Evolutionary conservation across 371 early-diverging fungal species (phyloP), one percentile per base, ranked within the genome.

Genomic region (Rhizopus delemar): DNA sequence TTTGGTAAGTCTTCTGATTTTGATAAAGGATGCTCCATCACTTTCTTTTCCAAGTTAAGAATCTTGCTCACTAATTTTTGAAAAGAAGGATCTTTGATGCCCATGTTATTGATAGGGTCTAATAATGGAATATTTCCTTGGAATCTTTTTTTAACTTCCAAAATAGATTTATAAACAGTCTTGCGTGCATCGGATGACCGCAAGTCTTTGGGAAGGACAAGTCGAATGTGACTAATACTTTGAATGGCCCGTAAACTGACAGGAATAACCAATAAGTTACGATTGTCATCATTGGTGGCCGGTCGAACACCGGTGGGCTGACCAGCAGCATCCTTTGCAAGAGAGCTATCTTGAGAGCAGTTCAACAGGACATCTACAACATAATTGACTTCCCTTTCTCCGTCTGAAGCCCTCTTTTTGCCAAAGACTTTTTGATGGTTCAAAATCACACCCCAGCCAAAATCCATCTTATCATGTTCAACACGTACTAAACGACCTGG

Each of bases 361-460:
- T 90, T 81, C 49, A 96, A 65, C 13, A 96, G 69, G 1, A 95
- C 92, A 65, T 96, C 96, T 31, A 95, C 71, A 16, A 96, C 80
- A 63, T 88, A 92, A 28, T 75, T 80, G 1, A 78, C 75, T 11
- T 58, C 67, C 8, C 51, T 65, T 31, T 69, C 69, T 4, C 65
- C 71, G 5, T 61, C 69, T n/a, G 63, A 55, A 11, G 68, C 66
- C 22, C 68, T 74, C 13, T 73, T 78, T 29, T 60, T 63, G 22
- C 53, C 43, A 28, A 56, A 61, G 1, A 57, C 59, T 22, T 66
- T 53, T 13, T 62, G 48, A 16, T 59, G 90, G 35, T 80, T 81
- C 29, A 90, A 74, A 8, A 96, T 87, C 46, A 89, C 85, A 39
- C 96, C 96, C 95, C 95, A 96, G n/a, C 96, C 98, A 74, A 92